Conservation (phyloP, 2,329 filamentous ascomycete genomes). For the Dothidotthia symphoricarpi region DNA sequence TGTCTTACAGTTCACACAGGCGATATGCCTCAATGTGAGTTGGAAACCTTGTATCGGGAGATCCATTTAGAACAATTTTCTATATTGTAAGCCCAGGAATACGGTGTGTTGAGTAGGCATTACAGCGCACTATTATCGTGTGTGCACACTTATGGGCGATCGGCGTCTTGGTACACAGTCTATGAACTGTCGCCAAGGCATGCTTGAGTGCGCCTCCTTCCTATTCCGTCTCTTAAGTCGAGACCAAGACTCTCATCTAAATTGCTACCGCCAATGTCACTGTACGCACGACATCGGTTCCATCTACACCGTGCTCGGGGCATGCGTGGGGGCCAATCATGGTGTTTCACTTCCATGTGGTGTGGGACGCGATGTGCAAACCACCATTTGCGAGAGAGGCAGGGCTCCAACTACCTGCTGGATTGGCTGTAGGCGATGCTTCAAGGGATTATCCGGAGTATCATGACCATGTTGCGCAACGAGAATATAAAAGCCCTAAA, state of each 20-base stretch:
- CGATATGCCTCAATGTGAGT: too few relatives aligned
- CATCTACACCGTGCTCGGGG: slow-evolving; percentile 21
- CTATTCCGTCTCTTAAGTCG: slow-evolving; percentile 24
- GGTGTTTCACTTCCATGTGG: slow-evolving; percentile 12
- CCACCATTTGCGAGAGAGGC: slow-evolving; percentile 27
- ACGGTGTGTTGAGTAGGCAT: too few relatives aligned
- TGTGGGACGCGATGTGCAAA: slow-evolving; percentile 13
- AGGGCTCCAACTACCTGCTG: slow-evolving; percentile 30
- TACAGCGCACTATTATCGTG: too few relatives aligned
- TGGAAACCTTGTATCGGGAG: too few relatives aligned
- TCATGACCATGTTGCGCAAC: neutral
- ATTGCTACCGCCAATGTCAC: slow-evolving; percentile 32
- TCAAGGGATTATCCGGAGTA: slow-evolving; percentile 1
- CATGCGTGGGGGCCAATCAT: slow-evolving; percentile 20
- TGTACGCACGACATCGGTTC: slow-evolving; percentile 16
- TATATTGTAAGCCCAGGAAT: too few relatives aligned
- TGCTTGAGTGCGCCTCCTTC: slow-evolving; percentile 34
- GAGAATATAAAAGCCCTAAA: slow-evolving; percentile 22
- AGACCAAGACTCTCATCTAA: slow-evolving; percentile 31
- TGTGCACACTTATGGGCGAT: too few relatives aligned
- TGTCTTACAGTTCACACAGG: too few relatives aligned
- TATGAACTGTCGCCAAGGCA: slow-evolving; percentile 35
- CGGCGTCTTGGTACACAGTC: too few relatives aligned
- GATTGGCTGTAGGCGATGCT: slow-evolving; percentile 21
- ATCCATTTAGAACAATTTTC: too few relatives aligned